Conservation (phyloP, 139 green algal species). For the Haematococcus lacustris region DNA sequence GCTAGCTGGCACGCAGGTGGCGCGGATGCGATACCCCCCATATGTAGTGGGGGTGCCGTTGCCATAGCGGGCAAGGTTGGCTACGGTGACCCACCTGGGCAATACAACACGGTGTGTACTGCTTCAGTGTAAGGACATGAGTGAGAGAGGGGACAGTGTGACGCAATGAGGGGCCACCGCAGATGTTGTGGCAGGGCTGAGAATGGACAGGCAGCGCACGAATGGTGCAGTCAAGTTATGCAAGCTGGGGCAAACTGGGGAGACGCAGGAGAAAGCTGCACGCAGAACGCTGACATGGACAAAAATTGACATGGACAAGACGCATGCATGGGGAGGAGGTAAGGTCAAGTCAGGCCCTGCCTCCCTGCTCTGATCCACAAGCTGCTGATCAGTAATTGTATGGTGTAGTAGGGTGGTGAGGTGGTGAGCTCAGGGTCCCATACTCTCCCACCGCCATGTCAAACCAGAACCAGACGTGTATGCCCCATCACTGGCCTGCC, state of each 20-base stretch:
- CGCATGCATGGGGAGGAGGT: no score
- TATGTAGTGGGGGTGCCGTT: not conserved
- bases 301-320: no score
- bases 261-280: not conserved
- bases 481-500: no score
- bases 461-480: no score
- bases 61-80: conserved; percentile 1
- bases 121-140: not conserved
- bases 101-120: not conserved
- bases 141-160: no score
- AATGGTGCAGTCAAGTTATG: not conserved
- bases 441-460: no score
- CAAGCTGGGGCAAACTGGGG: not conserved
- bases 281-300: no score
- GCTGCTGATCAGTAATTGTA: no score
- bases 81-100: conserved; percentile 6
- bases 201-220: not conserved
- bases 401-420: no score
- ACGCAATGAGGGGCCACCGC: not conserved
- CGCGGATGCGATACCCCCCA: conserved; percentile 1
- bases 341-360: no score
- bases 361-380: no score
- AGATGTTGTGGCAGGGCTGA: not conserved
- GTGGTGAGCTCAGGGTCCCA: no score
- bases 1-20: not conserved